Base-by-base conservation (phyloP, 176 grass and related monocot species). In the Elaeis guineensis region DNA sequence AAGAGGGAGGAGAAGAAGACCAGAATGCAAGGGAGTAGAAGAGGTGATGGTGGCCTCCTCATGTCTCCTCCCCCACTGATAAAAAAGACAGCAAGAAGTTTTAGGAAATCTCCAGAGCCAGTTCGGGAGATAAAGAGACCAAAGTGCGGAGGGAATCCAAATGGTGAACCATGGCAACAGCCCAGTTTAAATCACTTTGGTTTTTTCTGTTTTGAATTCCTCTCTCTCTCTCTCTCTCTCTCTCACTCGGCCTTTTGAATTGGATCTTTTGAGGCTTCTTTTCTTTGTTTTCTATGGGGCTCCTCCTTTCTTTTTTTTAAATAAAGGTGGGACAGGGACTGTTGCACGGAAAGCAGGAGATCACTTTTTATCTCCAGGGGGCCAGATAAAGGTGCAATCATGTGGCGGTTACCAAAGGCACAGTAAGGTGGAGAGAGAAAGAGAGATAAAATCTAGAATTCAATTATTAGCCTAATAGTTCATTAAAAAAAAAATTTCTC, bases 101-200 rank as follows among this genome's bases (percentile, higher is more conserved):
- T 48, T n/a, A 35, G 66, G 14, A 69, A 17, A 56, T 57, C 66
- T 57, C 29, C 61, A 23, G 28, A 18, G n/a, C 57, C 57, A 30
- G 16, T 17, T 9, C 4, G 16, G 23, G 15, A 14, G 16, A 59
- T 24, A n/a, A 17, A 3, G 28, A 16, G 17, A 29, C 5, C 21
- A 14, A 14, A 44, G 35, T 14, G 35, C 35, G 8, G 9, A 44
- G 35, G 9, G 8, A 12, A 14, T 12, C 35, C 11, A 9, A 30
- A 30, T 30, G 28, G 6, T 30, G 5, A 30, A 12, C 0, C 35
- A 2, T 44, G 9, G 35, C 35, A 2, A 44, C 9, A 12, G 35
- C 1, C 6, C 35, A 44, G 35, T 44, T 44, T 44, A 12, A 44
- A 44, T 12, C 35, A 2, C 9, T 44, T 30, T 44, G 35, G 35